Conservation (phyloP, 306 rosid genomes). For the Vigna nakashimae region DNA sequence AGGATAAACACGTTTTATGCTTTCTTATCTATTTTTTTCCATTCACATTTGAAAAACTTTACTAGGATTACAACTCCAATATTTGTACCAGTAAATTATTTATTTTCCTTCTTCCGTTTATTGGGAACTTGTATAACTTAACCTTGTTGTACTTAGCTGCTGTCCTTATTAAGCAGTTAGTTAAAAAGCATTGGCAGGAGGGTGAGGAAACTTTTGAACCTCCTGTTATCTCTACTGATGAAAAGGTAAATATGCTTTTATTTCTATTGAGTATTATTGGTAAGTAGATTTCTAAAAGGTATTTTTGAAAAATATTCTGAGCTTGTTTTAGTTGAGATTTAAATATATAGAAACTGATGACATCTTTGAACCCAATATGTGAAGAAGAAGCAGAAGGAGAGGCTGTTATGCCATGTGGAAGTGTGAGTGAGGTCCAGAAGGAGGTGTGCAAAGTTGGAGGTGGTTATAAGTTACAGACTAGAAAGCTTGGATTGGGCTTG, state of each 20-base stretch:
- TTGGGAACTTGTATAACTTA: slow-evolving; percentile 58
- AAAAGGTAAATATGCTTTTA: slow-evolving; percentile 62
- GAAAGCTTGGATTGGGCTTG: not conserved
- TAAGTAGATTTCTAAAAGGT: slow-evolving; percentile 8
- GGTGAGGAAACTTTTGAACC: slow-evolving; percentile 86
- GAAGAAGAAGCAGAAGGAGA: not conserved
- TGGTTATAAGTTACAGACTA: not conserved
- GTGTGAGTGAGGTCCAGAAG: not conserved
- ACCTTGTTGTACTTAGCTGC: slow-evolving; percentile 91
- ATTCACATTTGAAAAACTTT: slow-evolving; percentile 9
- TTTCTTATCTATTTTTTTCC: slow-evolving; percentile 28
- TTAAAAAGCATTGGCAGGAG: slow-evolving; percentile 95
- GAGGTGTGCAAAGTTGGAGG: not conserved
- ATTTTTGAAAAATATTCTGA: slow-evolving; percentile 4
- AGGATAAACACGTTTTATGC: slow-evolving; percentile 11
- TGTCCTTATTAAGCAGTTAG: slow-evolving; percentile 91
- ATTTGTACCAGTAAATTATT: slow-evolving; percentile 22
- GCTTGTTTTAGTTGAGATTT: slow-evolving; percentile 18
- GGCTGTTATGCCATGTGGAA: not conserved
- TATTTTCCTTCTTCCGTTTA: slow-evolving; percentile 32
- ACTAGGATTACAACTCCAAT: slow-evolving; percentile 23
- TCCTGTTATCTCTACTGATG: slow-evolving; percentile 78
- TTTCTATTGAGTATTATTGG: slow-evolving; percentile 10
- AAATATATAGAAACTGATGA: not conserved
- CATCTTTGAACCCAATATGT: not conserved